Evolutionary conservation across 208 protist species (phyloP).

Genomic region (Crithidia thermophila): DNA sequence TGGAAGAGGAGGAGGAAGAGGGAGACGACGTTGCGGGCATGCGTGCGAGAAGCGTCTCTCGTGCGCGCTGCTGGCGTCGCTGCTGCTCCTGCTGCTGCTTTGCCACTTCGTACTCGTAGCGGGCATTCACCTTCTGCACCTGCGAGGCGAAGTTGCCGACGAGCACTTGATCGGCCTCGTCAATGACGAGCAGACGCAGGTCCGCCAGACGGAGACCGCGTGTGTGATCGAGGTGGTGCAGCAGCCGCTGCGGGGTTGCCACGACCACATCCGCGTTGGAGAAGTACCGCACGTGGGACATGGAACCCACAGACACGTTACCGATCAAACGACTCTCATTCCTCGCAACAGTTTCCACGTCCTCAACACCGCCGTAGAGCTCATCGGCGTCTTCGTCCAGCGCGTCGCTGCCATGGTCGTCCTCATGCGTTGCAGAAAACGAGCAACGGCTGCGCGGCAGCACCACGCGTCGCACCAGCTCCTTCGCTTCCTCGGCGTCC

Average conservation of each 20-base stretch:
- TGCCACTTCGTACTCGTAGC: constrained; percentile 65
- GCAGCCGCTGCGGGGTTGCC: constrained; percentile 79
- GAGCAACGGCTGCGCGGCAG: constrained; percentile 5
- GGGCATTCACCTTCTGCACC: constrained; percentile 79
- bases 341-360: not conserved
- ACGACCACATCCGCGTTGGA: constrained; percentile 83
- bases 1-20: not conserved
- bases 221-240: constrained; percentile 79
- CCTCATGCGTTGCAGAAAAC: not conserved
- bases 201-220: constrained; percentile 54
- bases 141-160: constrained; percentile 76
- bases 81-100: constrained; percentile 23
- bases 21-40: not conserved
- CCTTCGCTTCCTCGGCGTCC: constrained; percentile 43
- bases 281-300: constrained; percentile 46
- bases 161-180: constrained; percentile 91
- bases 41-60: not conserved
- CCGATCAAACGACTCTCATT: too few species aligned
- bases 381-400: not conserved
- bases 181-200: constrained; percentile 84
- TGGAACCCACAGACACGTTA: too few species aligned
- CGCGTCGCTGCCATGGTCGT: not conserved
- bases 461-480: constrained; percentile 54
- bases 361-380: not conserved
- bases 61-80: constrained; percentile 9